Evolutionary conservation across 2,329 filamentous ascomycete species (phyloP).

Genomic region (Colletotrichum gigasporum): DNA sequence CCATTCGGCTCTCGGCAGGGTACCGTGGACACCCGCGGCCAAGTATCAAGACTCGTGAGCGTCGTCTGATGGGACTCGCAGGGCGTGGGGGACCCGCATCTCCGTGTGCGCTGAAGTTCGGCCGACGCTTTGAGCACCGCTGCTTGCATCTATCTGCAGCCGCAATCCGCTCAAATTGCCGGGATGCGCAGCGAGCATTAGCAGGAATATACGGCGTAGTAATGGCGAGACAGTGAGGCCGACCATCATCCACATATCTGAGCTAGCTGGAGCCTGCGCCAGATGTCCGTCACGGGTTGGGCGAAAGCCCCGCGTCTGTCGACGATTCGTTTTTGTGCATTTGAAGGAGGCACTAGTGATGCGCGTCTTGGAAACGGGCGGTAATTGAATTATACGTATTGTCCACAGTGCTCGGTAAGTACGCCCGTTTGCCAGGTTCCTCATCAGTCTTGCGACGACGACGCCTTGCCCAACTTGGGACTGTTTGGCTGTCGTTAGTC

Average conservation of each 20-base stretch:
- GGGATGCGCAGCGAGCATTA: too few species aligned
- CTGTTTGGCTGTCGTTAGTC: background rate
- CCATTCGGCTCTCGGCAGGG: slow-evolving; percentile 22
- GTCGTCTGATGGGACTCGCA: background rate
- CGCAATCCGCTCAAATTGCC: too few species aligned
- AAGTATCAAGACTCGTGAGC: slow-evolving; percentile 9
- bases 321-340: background rate
- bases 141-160: too few species aligned
- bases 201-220: too few species aligned
- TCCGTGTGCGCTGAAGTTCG: background rate
- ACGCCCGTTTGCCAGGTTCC: background rate
- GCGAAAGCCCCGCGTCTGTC: background rate
- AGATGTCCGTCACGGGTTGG: background rate
- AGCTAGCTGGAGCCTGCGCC: background rate
- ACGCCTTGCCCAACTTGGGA: background rate
- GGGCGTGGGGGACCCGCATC: background rate
- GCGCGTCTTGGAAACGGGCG: background rate
- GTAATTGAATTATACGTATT: background rate
- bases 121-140: background rate
- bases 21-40: slow-evolving; percentile 3
- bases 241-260: background rate
- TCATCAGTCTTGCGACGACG: background rate
- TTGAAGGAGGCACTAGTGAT: background rate
- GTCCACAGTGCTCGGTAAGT: background rate
- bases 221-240: background rate